Evolutionary conservation across 2,329 filamentous ascomycete genomes (phyloP), one percentile per base, ranked within the genome.

Genomic region (Penicillium thymicola): DNA sequence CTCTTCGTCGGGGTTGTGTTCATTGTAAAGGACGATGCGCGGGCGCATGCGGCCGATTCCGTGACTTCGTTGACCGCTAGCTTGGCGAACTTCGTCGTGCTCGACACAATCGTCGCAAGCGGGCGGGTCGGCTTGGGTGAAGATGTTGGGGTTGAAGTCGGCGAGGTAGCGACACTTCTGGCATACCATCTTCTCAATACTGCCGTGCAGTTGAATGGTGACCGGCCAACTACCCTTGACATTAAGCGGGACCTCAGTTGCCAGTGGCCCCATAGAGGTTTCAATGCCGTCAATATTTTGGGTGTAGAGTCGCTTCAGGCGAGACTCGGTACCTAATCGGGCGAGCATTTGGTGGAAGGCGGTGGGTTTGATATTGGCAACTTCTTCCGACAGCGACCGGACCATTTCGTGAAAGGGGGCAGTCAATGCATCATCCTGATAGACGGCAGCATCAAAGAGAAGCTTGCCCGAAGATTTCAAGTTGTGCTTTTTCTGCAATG

Each of bases 241-340:
- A 59, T 87, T 88, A 13, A 99, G 80, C 1, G 94, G 94, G 1
- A 96, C 86, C 50, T 83, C 82, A 0, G 94, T 97, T 27, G 83
- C 82, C 9, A 99, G 79, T 3, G 93, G 92, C 45, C 85, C 79
- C 73, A 99, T 82, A 8, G 86, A 84, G 0, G 90, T 94, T 67
- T 99, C 94, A 63, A 99, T 89, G 57, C 92, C 91, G 76, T 99
- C 94, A 34, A 99, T 93, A 66, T 99, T 99, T 71, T 99, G 94
- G 3, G 90, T 93, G 74, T 99, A 99, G 7, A 99, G 82, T 42
- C 94, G 89, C 70, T 97, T 80, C 25, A 99, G 78, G 21, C 94
- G 89, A 42, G 89, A 90, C 75, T 97, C 92, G 56, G 89, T 84
- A 4, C 93, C 90, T 23, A 99, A 81, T 4, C 92, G 93, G 46